A percentile compares a stretch with the other conserved stretches of the same genome.
Conservation (phyloP, 441 rosid genomes). For the Metrosideros polymorpha region DNA sequence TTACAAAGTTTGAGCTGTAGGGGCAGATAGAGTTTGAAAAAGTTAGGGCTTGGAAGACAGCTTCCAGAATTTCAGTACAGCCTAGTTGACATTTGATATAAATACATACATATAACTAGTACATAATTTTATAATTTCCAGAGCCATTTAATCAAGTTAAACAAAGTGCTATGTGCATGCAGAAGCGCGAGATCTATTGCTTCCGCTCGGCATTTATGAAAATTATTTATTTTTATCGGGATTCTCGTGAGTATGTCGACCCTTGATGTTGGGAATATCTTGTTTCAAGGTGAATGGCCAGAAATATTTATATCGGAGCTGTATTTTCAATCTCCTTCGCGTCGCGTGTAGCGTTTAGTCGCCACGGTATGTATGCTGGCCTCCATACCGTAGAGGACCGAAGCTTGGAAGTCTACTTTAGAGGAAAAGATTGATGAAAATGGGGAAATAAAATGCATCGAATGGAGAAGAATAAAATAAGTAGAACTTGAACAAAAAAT, state of each 20-base stretch:
- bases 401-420: neutral
- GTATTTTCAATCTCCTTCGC: neutral
- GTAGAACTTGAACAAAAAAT: neutral
- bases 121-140: neutral
- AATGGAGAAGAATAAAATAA: neutral
- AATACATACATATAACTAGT: no score
- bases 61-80: neutral
- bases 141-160: neutral
- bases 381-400: no score
- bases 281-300: neutral
- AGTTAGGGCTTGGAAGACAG: neutral
- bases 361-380: no score
- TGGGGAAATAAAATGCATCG: neutral
- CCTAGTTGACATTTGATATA: no score
- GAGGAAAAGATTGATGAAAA: neutral
- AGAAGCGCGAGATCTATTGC: neutral
- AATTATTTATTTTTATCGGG: neutral
- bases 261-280: neutral
- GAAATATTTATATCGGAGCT: neutral
- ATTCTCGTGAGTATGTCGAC: neutral
- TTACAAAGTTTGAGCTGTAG: neutral
- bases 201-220: neutral
- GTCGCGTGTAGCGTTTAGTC: no score
- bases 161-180: neutral
- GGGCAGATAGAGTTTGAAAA: neutral